Conservation (phyloP, 768 basidiomycete species). For the Psilocybe cyanescens region DNA sequence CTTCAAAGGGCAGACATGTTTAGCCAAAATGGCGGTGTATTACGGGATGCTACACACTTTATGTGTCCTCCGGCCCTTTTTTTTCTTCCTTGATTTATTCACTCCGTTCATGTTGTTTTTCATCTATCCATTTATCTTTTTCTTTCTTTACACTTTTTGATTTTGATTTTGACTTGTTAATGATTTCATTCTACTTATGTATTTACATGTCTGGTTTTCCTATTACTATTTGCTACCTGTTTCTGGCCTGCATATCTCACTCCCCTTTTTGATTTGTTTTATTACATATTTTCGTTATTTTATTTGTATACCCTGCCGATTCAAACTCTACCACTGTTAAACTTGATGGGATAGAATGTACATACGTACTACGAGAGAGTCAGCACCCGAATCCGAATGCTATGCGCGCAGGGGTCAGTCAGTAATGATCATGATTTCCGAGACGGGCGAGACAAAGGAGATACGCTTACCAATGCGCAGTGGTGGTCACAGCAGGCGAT, state of each 20-base stretch:
- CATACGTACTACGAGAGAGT: neutral
- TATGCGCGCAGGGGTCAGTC: neutral
- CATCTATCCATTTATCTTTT: neutral
- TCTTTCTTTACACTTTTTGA: constrained; percentile 1
- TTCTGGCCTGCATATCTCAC: constrained; percentile 13
- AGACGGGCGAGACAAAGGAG: neutral
- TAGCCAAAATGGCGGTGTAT: neutral
- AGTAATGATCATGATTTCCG: neutral
- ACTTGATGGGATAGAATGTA: too few species aligned
- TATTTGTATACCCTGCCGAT: too few species aligned
- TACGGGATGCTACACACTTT: neutral
- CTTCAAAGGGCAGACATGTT: too few species aligned
- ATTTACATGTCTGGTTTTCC: neutral
- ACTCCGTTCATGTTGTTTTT: constrained; percentile 12
- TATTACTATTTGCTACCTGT: neutral
- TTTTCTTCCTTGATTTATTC: constrained; percentile 12
- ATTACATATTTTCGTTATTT: neutral
- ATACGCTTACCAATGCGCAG: constrained; percentile 15
- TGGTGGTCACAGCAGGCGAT: constrained; percentile 22
- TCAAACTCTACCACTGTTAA: too few species aligned
- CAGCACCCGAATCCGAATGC: neutral
- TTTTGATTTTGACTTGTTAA: neutral
- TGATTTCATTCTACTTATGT: too few species aligned
- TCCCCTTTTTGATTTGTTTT: neutral
- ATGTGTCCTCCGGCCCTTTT: neutral